Conservation (phyloP, 2,329 filamentous ascomycete genomes). For the Pseudogymnoascus sp. region DNA sequence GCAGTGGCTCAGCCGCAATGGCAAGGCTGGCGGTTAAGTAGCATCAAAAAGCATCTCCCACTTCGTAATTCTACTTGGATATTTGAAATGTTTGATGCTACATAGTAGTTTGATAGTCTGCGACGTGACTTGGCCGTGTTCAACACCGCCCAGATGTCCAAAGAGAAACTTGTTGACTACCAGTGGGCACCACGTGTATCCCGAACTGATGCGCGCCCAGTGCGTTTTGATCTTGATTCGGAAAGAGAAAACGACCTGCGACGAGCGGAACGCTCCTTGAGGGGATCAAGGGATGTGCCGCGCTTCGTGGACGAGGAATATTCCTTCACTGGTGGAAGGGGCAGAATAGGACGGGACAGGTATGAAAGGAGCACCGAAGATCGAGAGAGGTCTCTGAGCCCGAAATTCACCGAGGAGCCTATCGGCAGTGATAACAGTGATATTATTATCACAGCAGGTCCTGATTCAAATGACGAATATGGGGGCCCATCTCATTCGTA, state of each 20-base stretch:
- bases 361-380: not conserved
- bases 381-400: not conserved
- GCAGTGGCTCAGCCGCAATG: conserved; percentile 1
- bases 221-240: conserved; percentile 1
- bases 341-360: not conserved
- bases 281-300: not conserved
- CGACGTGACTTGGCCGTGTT: not conserved
- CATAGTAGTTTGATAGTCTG: not conserved
- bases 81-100: not conserved
- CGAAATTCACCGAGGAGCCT: not conserved
- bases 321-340: not conserved
- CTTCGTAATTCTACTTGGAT: not conserved
- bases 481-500: not conserved
- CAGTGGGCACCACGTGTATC: not conserved
- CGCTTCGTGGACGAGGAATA: not conserved
- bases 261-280: conserved; percentile 1
- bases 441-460: conserved; percentile 5
- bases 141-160: not conserved
- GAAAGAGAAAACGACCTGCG: conserved; percentile 2
- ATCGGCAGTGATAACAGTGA: conserved; percentile 6
- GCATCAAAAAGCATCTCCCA: not conserved
- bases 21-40: not conserved
- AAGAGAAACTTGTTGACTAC: not conserved
- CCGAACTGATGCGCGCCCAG: not conserved
- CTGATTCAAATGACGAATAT: conserved; percentile 6